These are phyloP conservation scores for Solanum rostratum DNA, from an alignment of 257 asterid species.

Conservation along the genomic window DNA sequence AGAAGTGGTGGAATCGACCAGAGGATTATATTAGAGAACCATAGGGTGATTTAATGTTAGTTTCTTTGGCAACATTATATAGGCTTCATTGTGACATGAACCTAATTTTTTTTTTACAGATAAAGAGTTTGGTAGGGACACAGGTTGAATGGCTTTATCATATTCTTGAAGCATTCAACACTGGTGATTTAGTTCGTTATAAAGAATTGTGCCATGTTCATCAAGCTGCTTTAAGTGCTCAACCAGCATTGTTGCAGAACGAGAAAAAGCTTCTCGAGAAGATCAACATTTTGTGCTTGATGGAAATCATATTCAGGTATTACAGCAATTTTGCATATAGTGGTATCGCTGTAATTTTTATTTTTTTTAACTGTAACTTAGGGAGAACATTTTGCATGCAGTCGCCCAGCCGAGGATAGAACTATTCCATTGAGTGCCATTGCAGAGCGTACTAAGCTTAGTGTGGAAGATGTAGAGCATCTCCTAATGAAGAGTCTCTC, in stretches of 20 bases:
- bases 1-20: not conserved
- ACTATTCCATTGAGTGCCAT: conserved; percentile 74
- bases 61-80: not conserved
- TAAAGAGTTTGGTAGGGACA: conserved; percentile 77
- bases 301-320: conserved; percentile 96
- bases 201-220: conserved; percentile 82
- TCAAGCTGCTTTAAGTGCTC: conserved; percentile 65
- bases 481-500: conserved; percentile 98
- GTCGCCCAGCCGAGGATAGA: conserved; percentile 90
- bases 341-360: not conserved
- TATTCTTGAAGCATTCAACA: conserved; percentile 81
- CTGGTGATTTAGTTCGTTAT: conserved; percentile 79
- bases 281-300: conserved; percentile 92
- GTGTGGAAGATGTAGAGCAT: conserved; percentile 84
- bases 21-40: not conserved
- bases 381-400: conserved; percentile 23
- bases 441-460: conserved; percentile 76
- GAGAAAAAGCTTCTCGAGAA: conserved; percentile 91
- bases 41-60: not conserved
- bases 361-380: not conserved
- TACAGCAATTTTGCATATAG: not conserved
- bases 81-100: not conserved
- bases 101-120: conserved; percentile 24
- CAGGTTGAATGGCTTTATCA: conserved; percentile 85
- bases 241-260: conserved; percentile 85